Conservation (phyloP, 2,329 filamentous ascomycete species). For the Madurella fahalii region DNA sequence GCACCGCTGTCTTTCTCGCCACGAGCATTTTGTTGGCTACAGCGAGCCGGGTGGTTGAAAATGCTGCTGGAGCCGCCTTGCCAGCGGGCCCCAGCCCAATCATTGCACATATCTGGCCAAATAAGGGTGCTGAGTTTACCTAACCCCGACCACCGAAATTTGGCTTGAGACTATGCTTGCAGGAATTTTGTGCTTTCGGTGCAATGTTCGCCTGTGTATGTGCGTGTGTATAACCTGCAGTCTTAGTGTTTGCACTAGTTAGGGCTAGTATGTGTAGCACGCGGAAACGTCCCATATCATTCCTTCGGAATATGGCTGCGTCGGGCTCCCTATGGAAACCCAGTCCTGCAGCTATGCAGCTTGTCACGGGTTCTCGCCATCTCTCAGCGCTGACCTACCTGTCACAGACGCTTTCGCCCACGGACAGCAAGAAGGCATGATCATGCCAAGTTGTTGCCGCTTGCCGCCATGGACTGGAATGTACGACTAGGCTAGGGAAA, state of each 20-base stretch:
- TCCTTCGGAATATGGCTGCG: too few species aligned
- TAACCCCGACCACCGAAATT: neutral
- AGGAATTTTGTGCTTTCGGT: neutral
- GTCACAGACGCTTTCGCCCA: constrained; percentile 3
- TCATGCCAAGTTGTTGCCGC: neutral
- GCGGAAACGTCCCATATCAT: neutral
- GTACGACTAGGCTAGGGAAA: neutral
- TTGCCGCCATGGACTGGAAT: neutral
- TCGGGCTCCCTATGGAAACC: neutral
- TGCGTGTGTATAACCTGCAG: too few species aligned
- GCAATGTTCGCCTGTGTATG: too few species aligned
- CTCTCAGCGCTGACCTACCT: constrained; percentile 3
- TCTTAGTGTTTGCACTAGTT: neutral
- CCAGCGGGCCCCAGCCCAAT: neutral
- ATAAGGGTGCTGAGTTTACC: neutral
- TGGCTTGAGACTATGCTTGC: neutral
- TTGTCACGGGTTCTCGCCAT: constrained; percentile 1
- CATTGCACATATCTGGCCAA: neutral
- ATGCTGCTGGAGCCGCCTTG: neutral
- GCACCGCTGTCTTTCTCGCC: neutral
- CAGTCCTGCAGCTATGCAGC: constrained; percentile 1
- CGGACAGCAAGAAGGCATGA: neutral
- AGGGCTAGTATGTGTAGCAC: neutral
- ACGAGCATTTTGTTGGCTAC: neutral
- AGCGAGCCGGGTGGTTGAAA: neutral